A percentile compares a stretch with the other conserved stretches of the same genome.
These are phyloP conservation scores for Cyathus striatus DNA, from an alignment of 768 basidiomycete species.

Conservation along the genomic window DNA sequence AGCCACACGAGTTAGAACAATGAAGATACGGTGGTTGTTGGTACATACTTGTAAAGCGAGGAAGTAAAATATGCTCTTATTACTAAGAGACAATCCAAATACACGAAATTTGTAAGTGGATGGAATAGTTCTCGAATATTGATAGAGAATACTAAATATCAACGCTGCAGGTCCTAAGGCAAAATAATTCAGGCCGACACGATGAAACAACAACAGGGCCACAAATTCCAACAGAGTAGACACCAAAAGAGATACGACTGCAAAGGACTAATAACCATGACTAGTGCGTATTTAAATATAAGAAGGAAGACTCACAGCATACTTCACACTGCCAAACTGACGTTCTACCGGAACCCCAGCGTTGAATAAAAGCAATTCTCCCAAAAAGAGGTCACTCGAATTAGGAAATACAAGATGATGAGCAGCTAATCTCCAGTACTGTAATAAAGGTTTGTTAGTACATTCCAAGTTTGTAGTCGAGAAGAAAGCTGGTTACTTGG, in stretches of 20 bases:
- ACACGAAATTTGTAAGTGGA: constrained; percentile 70
- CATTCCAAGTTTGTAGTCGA: constrained; percentile 24
- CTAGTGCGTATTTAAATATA: constrained; percentile 2
- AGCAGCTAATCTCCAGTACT: constrained; percentile 83
- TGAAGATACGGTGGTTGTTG: constrained; percentile 2
- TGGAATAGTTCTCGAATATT: constrained; percentile 77
- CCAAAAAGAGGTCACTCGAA: constrained; percentile 81
- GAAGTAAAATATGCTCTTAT: constrained; percentile 71
- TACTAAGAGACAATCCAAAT: constrained; percentile 67
- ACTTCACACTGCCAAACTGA: constrained; percentile 84
- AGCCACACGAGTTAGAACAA: constrained; percentile 4
- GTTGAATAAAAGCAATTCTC: constrained; percentile 69
- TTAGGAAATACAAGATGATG: constrained; percentile 78
- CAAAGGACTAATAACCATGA: constrained; percentile 56
- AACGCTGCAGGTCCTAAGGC: constrained; percentile 74
- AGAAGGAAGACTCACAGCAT: constrained; percentile 52
- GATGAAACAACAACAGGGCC: constrained; percentile 59
- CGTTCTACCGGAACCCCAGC: constrained; percentile 72
- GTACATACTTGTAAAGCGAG: constrained; percentile 63
- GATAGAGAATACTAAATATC: constrained; percentile 78
- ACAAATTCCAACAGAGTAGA: constrained; percentile 67
- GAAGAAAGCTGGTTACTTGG: constrained; percentile 48
- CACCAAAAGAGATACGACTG: constrained; percentile 60
- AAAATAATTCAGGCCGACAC: constrained; percentile 66
- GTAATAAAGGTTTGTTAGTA: constrained; percentile 15